These are phyloP conservation scores for Lecanicillium sp. DNA, from an alignment of 2,329 filamentous ascomycete species.

Conservation along the genomic window DNA sequence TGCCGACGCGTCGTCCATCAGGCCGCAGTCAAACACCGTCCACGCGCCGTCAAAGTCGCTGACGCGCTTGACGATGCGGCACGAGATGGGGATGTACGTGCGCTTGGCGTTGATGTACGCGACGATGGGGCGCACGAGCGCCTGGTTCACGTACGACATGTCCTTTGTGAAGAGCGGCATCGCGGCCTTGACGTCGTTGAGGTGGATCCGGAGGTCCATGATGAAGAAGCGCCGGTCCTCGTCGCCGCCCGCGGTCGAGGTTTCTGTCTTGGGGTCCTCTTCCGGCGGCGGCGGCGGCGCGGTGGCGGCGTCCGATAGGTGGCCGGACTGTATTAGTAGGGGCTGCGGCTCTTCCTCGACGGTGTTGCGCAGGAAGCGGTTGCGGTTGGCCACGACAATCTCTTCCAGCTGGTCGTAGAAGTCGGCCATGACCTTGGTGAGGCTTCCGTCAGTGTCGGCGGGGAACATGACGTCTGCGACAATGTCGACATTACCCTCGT, in stretches of 20 bases:
- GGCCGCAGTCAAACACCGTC: conserved; percentile 87
- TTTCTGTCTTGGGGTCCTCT: background rate
- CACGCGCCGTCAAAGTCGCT: conserved; percentile 92
- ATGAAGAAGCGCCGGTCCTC: conserved; percentile 75
- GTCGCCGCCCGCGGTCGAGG: conserved; percentile 20
- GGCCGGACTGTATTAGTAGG: conserved; percentile 26
- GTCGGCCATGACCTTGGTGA: conserved; percentile 92
- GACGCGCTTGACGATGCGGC: conserved; percentile 83
- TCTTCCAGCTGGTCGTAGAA: conserved; percentile 96
- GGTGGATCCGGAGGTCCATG: conserved; percentile 89
- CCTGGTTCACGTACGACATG: conserved; percentile 92
- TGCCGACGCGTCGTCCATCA: conserved; percentile 88
- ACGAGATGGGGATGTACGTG: conserved; percentile 93
- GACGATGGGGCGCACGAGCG: conserved; percentile 89
- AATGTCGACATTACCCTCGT: conserved; percentile 94
- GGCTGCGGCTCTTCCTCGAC: conserved; percentile 23
- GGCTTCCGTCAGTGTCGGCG: conserved; percentile 76
- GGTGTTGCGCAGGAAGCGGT: conserved; percentile 52
- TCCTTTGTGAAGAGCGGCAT: conserved; percentile 90
- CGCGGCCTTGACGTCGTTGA: conserved; percentile 89
- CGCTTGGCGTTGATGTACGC: conserved; percentile 95
- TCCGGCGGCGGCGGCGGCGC: conserved; percentile 5
- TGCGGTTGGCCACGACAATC: conserved; percentile 73
- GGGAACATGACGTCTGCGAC: conserved; percentile 94
- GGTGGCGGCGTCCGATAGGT: conserved; percentile 26